Conservation (phyloP, 176 grass and related monocot genomes). For the barley (Hordeum vulgare) region DNA sequence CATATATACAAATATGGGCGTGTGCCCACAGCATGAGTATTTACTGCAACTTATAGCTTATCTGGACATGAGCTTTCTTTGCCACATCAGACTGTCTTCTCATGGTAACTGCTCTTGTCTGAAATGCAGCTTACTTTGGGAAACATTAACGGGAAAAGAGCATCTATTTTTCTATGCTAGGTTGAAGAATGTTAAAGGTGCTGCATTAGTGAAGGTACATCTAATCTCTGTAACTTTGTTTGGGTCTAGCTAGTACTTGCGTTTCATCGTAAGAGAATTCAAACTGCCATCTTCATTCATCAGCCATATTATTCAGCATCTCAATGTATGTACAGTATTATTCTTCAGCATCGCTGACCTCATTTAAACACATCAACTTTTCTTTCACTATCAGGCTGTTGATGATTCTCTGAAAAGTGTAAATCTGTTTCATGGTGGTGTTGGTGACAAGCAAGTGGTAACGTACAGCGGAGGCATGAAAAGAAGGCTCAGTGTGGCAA, state of each 20-base stretch:
- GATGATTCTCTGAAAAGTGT: constrained; percentile 66
- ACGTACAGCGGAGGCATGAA: constrained; percentile 89
- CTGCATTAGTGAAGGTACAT: constrained; percentile 44
- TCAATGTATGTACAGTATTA: not conserved
- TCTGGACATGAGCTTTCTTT: not conserved
- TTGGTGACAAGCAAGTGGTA: constrained; percentile 61
- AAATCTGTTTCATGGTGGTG: constrained; percentile 47
- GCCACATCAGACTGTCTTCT: not conserved
- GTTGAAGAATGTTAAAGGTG: constrained; percentile 71
- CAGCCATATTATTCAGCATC: not conserved
- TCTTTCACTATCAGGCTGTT: constrained; percentile 47
- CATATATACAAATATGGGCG: constrained; percentile 87
- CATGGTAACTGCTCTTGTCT: constrained; percentile 4
- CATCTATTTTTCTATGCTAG: constrained; percentile 88
- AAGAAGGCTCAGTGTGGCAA: constrained; percentile 69
- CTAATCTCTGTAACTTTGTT: not conserved
- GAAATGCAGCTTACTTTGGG: constrained; percentile 87
- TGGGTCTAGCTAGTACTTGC: not conserved
- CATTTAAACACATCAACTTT: not conserved
- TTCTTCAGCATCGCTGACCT: not conserved
- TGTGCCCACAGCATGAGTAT: constrained; percentile 91
- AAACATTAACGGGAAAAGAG: constrained; percentile 82
- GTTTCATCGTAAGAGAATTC: constrained; percentile 3
- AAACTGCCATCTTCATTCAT: not conserved
- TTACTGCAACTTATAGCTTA: constrained; percentile 5